Percentiles rank a stretch among this genome's conserved stretches.
These are phyloP conservation scores for Saururus chinensis DNA, from an alignment of 164 flowering plant genomes.

Conservation along the genomic window DNA sequence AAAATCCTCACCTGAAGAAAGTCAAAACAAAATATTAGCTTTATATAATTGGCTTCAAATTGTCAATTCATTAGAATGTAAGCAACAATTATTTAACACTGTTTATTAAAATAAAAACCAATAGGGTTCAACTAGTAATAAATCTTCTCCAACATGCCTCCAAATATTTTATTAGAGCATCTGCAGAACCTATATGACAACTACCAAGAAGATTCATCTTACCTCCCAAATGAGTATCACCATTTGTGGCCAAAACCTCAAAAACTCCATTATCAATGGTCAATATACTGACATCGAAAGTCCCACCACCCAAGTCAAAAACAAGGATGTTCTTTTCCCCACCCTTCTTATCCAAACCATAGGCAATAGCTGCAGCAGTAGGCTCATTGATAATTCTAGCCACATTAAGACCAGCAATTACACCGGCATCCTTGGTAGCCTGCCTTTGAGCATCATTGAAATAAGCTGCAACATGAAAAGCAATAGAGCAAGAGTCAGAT, in stretches of 20 bases:
- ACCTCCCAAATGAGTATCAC: constrained; percentile 96
- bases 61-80: too few species aligned
- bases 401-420: constrained; percentile 85
- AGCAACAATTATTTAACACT: too few species aligned
- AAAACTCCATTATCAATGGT: constrained; percentile 93
- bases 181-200: background rate
- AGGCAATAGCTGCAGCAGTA: constrained; percentile 92
- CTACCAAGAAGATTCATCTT: constrained; percentile 6
- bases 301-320: constrained; percentile 91
- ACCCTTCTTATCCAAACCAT: constrained; percentile 89
- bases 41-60: background rate
- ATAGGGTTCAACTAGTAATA: too few species aligned
- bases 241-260: constrained; percentile 91
- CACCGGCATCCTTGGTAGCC: constrained; percentile 94
- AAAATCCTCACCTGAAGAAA: constrained; percentile 75
- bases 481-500: background rate
- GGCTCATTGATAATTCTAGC: constrained; percentile 90
- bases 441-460: constrained; percentile 95
- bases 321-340: constrained; percentile 96
- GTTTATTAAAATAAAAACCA: too few species aligned
- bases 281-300: constrained; percentile 92
- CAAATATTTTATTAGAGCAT: background rate
- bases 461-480: constrained; percentile 43
- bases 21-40: background rate
- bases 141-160: too few species aligned